Base-by-base conservation (phyloP, 495 filamentous ascomycete species). In the Aspergillus sclerotiicarbonarius region DNA sequence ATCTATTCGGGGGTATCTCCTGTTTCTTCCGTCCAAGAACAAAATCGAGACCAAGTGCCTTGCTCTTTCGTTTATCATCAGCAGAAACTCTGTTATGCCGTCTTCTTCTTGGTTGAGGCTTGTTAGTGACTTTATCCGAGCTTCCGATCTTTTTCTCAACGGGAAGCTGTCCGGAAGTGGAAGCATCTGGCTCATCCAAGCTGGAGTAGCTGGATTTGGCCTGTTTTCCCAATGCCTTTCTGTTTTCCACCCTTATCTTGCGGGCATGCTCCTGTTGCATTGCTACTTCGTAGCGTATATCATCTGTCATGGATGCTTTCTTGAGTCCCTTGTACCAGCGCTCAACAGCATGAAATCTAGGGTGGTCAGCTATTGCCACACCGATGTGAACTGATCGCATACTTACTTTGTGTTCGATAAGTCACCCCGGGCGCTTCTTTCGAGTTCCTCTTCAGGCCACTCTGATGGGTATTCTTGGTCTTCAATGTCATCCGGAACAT, bases 41-140 rank as follows among this genome's bases (percentile, higher is more conserved):
- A 10, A 57, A 5, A 16, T 62, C 47, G 12, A 67, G 60, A 3
- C 65, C 65, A 18, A 59, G 15, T 1, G 57, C n/a, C 31, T 56
- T 61, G 44, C 65, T 64, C 29, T 25, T 44, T 33, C 60, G 33
- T 33, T 48, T 60, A 18, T 61, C 58, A 1, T 59, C 51, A 8
- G 54, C 60, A 12, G 63, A 58, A 6, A 63, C 43, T 9, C 16
- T 53, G 21, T 63, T 63, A 9, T 54, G 13, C 32, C 30, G 44
- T 30, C 58, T 53, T 18, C 32, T 56, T 49, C 0, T n/a, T 16
- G 3, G 18, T 15, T 3, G 47, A 6, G 16, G 3, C 13, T n/a
- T 29, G 15, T 18, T 13, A 8, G 4, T 16, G 6, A 8, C 7
- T 4, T 18, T 15, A 8, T 32, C 15, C 1, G 47, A 31, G 3